Base-by-base conservation (phyloP, 768 basidiomycete species). In the Paxillus rubicundulus region DNA sequence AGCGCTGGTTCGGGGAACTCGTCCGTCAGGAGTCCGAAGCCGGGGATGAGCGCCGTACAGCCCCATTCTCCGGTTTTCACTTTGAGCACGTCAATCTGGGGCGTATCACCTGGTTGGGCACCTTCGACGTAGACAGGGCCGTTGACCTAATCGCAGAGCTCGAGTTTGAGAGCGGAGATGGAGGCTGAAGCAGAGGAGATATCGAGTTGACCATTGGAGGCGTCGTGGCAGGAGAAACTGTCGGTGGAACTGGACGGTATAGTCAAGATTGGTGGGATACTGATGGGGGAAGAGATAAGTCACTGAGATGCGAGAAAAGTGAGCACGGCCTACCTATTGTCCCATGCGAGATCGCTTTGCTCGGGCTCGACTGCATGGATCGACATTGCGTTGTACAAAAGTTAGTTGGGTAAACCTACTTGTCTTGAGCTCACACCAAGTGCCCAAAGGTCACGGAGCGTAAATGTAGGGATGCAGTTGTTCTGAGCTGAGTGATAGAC, bases 141-240 rank as follows among this genome's bases (percentile, higher is more conserved):
- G 59, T 78, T 82, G 45, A 85, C 82, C 70, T 81, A 82, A 59
- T 80, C 79, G 34, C 81, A 72, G 43, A 74, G 74, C 4, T 76
- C 61, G 57, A 84, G 73, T 5, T 75, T 69, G 53, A 84, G 64
- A 2, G 73, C 62, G 13, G 65, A 55, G 33, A 84, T 58, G 21
- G 71, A 55, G 1, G 52, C 48, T 3, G 64, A 53, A 16, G 74
- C 77, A 6, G 79, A 79, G 5, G 69, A 52, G 21, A 74, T 61
- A 1, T 73, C 77, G 51, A 85, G 71, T 64, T 85, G 82, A 1
- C 81, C 82, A 56, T 83, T 84, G 21, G 82, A 82, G 2, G 77
- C 82, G 61, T 85, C 82, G n/a, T 82, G 72, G 55, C 82, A 85
- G 60, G 82, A 80, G 58, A 84, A 82, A 21, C 73, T 72, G 53